Evolutionary conservation across 345 rosid species (phyloP).

Genomic region (Boechera divaricarpa): DNA sequence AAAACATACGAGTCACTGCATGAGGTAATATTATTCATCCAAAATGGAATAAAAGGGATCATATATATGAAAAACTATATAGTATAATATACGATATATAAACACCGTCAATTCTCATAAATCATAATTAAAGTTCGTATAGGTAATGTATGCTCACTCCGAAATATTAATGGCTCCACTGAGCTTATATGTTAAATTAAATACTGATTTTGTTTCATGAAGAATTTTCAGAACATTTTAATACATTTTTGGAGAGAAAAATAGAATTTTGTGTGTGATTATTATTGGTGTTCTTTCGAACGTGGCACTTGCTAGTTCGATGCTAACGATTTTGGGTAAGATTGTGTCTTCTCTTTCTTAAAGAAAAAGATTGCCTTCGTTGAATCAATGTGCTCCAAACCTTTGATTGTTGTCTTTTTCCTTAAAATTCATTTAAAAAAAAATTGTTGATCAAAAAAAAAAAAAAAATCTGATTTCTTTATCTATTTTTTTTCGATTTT

Average conservation of each 20-base stretch:
- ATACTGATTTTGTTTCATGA: neutral
- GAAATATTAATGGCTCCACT: constrained; percentile 17
- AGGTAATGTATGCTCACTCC: neutral
- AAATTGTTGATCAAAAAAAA: too few relatives aligned
- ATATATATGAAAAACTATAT: too few relatives aligned
- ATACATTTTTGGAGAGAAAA: neutral
- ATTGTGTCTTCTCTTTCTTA: constrained; percentile 38
- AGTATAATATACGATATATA: neutral
- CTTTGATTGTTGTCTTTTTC: constrained; percentile 35
- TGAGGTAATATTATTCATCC: constrained; percentile 24
- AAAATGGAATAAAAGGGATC: constrained; percentile 17
- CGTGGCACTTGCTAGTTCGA: constrained; percentile 43
- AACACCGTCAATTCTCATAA: neutral
- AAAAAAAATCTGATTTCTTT: neutral
- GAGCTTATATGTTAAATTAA: constrained; percentile 1
- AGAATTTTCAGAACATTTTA: constrained; percentile 15
- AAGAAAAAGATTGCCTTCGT: constrained; percentile 36
- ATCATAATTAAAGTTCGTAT: constrained; percentile 19
- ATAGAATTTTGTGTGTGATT: constrained; percentile 25
- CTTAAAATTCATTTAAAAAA: neutral
- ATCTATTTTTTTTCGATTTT: neutral
- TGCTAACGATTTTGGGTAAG: constrained; percentile 42
- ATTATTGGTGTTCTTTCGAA: constrained; percentile 24
- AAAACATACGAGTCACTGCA: constrained; percentile 15
- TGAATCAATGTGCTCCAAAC: constrained; percentile 33